Percentiles rank a stretch among this genome's conserved stretches.
Conservation (phyloP, 1,284 basidiomycete species). For the Bjerkandera adusta region DNA sequence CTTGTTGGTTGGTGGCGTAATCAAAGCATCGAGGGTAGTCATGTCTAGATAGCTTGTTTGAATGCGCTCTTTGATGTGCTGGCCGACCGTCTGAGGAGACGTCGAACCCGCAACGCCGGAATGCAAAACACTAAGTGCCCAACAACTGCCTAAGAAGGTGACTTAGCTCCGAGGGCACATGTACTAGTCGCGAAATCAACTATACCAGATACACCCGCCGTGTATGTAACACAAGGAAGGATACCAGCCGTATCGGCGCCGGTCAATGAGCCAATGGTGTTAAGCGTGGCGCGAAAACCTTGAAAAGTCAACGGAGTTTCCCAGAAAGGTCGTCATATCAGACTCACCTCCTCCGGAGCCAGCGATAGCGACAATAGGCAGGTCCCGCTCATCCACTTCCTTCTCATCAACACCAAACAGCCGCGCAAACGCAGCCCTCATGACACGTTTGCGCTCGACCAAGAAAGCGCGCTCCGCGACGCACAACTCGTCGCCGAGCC, state of each 20-base stretch:
- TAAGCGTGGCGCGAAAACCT: conserved; percentile 41
- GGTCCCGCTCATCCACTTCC: conserved; percentile 37
- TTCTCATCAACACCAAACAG: conserved; percentile 32
- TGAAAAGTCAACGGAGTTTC: background rate
- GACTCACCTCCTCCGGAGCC: conserved; percentile 38
- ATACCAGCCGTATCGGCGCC: conserved; percentile 34
- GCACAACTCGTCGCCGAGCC: conserved; percentile 37
- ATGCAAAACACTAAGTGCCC: conserved; percentile 38
- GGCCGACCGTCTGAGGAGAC: conserved; percentile 22
- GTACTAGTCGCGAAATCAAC: background rate
- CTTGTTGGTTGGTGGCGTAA: conserved; percentile 36
- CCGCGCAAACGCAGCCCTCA: conserved; percentile 33
- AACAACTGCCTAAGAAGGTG: conserved; percentile 29
- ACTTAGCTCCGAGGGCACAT: background rate
- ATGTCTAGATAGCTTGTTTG: conserved; percentile 36
- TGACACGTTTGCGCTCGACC: conserved; percentile 30
- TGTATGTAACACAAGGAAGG: conserved; percentile 35
- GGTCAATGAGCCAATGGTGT: conserved; percentile 36
- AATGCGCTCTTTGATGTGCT: conserved; percentile 35
- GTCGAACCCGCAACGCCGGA: conserved; percentile 35
- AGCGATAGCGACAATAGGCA: conserved; percentile 41
- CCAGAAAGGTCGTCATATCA: background rate
- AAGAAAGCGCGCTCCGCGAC: conserved; percentile 36
- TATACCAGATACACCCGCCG: conserved; percentile 38
- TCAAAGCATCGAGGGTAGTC: conserved; percentile 34